phyloP scores from a whole-genome alignment of 306 rosid genomes.

The Lathyrus sativus region DNA sequence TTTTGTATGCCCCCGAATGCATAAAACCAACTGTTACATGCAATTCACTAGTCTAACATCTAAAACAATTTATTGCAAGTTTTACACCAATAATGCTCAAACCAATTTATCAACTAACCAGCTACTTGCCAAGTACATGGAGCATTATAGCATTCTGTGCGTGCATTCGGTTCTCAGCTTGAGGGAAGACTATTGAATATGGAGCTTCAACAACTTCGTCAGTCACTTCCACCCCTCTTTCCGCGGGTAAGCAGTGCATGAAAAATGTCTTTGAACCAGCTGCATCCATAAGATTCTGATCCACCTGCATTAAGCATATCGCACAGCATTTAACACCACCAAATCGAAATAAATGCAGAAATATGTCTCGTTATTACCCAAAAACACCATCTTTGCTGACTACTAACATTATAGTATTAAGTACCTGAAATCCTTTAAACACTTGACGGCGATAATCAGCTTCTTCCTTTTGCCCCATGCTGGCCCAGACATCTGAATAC shows the following conservation, averaged over 20 bases:
- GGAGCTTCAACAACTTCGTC: slow-evolving; percentile 88
- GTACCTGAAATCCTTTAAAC: slow-evolving; percentile 91
- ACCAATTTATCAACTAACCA: not conserved
- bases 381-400: slow-evolving; percentile 5
- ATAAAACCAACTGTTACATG: slow-evolving; percentile 2
- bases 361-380: not conserved
- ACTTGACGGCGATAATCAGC: slow-evolving; percentile 75
- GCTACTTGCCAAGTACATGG: slow-evolving; percentile 68
- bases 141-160: slow-evolving; percentile 99
- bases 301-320: slow-evolving; percentile 52
- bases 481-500: slow-evolving; percentile 88
- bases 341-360: not conserved
- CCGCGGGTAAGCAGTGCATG: slow-evolving; percentile 98
- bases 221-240: slow-evolving; percentile 95
- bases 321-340: not conserved
- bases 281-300: slow-evolving; percentile 70
- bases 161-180: slow-evolving; percentile 97
- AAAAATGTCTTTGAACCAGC: slow-evolving; percentile 85
- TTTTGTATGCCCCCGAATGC: slow-evolving; percentile 8
- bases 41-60: slow-evolving; percentile 15
- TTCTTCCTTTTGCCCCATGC: slow-evolving; percentile 99
- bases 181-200: slow-evolving; percentile 87
- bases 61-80: slow-evolving; percentile 7
- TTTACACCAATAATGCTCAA: slow-evolving; percentile 2
- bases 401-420: slow-evolving; percentile 12